These are phyloP conservation scores for Mucor lusitanicus DNA, from an alignment of 371 early-diverging fungal species.

Conservation along the genomic window DNA sequence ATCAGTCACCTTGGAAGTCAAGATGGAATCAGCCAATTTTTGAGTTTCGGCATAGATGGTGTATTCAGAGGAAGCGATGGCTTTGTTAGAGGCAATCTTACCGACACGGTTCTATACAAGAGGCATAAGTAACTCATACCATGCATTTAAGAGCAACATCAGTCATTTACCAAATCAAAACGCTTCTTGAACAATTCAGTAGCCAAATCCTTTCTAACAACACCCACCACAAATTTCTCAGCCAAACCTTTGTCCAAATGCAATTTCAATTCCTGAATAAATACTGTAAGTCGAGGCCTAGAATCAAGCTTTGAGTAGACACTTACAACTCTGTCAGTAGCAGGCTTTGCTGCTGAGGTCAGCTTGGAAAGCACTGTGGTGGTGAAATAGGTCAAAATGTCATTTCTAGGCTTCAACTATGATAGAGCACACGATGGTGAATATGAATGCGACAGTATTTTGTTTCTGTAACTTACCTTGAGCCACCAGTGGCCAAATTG, in stretches of 20 bases:
- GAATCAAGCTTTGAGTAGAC: not conserved
- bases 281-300: slow-evolving; percentile 9
- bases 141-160: not conserved
- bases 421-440: not conserved
- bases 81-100: slow-evolving; percentile 25
- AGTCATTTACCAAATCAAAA: slow-evolving; percentile 62
- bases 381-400: slow-evolving; percentile 32
- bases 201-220: slow-evolving; percentile 55
- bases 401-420: slow-evolving; percentile 50
- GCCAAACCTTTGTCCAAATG: slow-evolving; percentile 49
- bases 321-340: slow-evolving; percentile 41
- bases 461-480: slow-evolving; percentile 33
- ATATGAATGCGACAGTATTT: not conserved
- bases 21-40: slow-evolving; percentile 42
- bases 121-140: not conserved
- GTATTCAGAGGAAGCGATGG: slow-evolving; percentile 22
- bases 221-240: slow-evolving; percentile 68
- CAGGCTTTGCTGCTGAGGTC: slow-evolving; percentile 23
- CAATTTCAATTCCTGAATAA: slow-evolving; percentile 6
- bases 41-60: slow-evolving; percentile 43
- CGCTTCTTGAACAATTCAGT: slow-evolving; percentile 55
- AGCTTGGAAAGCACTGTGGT: slow-evolving; percentile 23
- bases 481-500: slow-evolving; percentile 71
- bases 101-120: slow-evolving; percentile 13
- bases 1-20: slow-evolving; percentile 35